A percentile compares a stretch with the other conserved stretches of the same genome.
Conservation (phyloP, 108 stramenopile genomes). For the Schizochytrium sp. region DNA sequence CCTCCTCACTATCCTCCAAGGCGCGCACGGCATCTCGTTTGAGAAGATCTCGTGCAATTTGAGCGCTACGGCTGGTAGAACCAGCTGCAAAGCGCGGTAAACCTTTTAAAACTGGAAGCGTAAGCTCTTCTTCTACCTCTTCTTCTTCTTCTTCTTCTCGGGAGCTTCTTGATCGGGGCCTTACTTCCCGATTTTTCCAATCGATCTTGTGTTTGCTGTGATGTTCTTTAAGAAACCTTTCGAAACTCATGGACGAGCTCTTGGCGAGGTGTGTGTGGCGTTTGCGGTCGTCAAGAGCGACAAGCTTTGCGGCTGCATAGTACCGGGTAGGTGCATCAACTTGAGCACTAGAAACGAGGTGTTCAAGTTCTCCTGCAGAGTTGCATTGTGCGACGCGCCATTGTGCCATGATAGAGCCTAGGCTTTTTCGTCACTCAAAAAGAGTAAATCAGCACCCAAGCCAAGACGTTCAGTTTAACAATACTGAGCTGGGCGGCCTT, state of each 20-base stretch:
- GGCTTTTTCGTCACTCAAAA: neutral
- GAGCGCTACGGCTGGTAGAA: neutral
- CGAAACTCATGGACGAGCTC: conserved; percentile 42
- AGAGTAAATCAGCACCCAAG: neutral
- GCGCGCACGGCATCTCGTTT: neutral
- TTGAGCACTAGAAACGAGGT: neutral
- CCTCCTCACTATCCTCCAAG: conserved; percentile 8
- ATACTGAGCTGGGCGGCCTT: neutral
- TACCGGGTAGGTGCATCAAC: neutral
- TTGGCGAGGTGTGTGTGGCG: neutral
- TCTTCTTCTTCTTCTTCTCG: neutral
- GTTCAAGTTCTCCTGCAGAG: conserved; percentile 28
- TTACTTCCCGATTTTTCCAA: conserved; percentile 14
- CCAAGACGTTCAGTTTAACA: neutral
- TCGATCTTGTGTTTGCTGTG: conserved; percentile 51
- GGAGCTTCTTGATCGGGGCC: neutral
- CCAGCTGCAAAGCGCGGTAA: conserved; percentile 21
- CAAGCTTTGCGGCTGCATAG: conserved; percentile 27
- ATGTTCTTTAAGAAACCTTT: conserved; percentile 36
- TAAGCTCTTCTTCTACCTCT: neutral
- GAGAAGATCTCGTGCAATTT: conserved; percentile 5
- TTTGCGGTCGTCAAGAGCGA: conserved; percentile 30
- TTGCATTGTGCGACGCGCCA: neutral
- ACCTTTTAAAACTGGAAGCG: neutral
- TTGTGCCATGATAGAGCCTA: conserved; percentile 19